Percentiles rank a stretch among this genome's conserved stretches.
Evolutionary conservation across 139 green algal genomes (phyloP).

Genomic region (Micromonas pusilla): DNA sequence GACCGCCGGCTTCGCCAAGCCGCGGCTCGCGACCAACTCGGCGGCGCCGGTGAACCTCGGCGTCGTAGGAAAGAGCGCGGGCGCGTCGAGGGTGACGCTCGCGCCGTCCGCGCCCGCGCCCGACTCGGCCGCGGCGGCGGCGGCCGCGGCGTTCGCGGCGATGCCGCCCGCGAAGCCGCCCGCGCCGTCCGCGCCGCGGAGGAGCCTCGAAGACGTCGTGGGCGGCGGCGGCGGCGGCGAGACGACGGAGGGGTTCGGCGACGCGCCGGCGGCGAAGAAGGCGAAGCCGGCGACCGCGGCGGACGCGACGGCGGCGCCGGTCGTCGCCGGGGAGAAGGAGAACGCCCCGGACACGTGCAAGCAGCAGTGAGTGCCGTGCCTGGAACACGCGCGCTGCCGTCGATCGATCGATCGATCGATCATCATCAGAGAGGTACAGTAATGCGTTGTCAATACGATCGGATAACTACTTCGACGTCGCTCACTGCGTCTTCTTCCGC

Average conservation of each 20-base stretch:
- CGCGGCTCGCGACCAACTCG: neutral
- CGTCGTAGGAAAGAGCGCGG: neutral
- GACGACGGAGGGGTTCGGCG: neutral
- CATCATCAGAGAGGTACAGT: too few relatives aligned
- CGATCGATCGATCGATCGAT: too few relatives aligned
- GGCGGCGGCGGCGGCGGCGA: neutral
- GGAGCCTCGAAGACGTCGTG: neutral
- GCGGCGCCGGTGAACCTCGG: too few relatives aligned
- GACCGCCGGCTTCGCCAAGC: neutral
- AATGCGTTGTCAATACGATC: too few relatives aligned
- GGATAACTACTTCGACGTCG: too few relatives aligned
- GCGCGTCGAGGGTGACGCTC: neutral
- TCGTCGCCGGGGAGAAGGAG: constrained; percentile 1
- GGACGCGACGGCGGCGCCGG: neutral
- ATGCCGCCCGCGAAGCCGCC: neutral
- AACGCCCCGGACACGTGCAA: neutral
- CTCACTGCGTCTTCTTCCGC: too few relatives aligned
- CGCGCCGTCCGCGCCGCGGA: too few relatives aligned
- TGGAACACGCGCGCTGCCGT: too few relatives aligned
- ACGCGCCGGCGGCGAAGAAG: constrained; percentile 1
- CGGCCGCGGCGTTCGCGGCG: neutral
- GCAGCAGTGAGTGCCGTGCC: constrained; percentile 4
- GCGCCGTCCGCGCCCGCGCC: too few relatives aligned
- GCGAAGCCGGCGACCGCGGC: neutral
- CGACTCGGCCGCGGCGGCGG: neutral